Evolutionary conservation across 495 filamentous ascomycete genomes (phyloP).

Genomic region (Collariella sp.): DNA sequence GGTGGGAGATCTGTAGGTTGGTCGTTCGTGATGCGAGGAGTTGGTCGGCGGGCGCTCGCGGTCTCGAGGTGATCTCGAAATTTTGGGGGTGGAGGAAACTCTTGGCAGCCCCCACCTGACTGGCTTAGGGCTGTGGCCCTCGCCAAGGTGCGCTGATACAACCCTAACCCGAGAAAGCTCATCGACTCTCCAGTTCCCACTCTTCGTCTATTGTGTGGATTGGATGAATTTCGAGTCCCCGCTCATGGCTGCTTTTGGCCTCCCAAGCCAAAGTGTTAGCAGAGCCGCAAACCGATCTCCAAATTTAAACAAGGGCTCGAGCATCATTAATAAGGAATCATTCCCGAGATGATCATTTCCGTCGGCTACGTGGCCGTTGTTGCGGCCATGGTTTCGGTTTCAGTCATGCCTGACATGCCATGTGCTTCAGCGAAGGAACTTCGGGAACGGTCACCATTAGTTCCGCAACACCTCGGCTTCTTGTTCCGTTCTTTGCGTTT

Average conservation of each 20-base stretch:
- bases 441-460: no score
- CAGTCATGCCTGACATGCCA: not conserved
- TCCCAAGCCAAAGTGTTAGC: no score
- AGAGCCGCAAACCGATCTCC: no score
- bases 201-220: no score
- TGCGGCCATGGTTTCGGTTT: not conserved
- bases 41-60: constrained; percentile 7
- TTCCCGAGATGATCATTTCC: no score
- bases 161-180: constrained; percentile 13
- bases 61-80: constrained; percentile 17
- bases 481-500: not conserved
- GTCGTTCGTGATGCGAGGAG: constrained; percentile 22
- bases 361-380: no score
- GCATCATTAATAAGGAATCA: no score
- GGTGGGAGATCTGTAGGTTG: constrained; percentile 15
- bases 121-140: constrained; percentile 21
- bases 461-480: not conserved
- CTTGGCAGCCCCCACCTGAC: constrained; percentile 13
- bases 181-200: not conserved
- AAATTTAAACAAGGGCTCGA: no score
- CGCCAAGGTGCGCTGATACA: not conserved
- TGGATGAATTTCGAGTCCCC: no score
- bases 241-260: no score
- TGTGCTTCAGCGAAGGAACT: not conserved
- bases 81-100: constrained; percentile 16